phyloP scores from a whole-genome alignment of 1,139 yeast species.

The Magnusiomyces fungicola region DNA sequence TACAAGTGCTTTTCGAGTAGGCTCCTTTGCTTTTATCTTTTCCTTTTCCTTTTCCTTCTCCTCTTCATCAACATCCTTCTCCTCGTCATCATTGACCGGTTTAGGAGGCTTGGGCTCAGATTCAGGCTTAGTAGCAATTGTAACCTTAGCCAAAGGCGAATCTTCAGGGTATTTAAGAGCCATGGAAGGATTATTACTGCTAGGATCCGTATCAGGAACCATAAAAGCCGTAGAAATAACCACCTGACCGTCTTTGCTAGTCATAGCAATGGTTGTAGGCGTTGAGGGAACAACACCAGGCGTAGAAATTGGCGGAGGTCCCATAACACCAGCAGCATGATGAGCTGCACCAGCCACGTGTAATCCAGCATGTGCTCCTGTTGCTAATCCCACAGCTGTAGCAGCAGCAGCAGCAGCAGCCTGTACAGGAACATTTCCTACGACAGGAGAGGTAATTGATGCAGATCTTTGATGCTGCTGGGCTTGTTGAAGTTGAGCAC shows the following conservation, averaged over 20 bases:
- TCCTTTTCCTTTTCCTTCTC: too few species aligned
- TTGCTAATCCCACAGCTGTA: neutral
- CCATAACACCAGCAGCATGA: neutral
- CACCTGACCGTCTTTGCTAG: constrained; percentile 2
- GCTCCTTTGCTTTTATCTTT: neutral
- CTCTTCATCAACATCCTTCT: too few species aligned
- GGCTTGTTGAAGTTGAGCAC: constrained; percentile 11
- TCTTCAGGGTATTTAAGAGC: constrained; percentile 5
- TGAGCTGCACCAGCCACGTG: neutral
- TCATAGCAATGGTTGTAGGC: constrained; percentile 1
- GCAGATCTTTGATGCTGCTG: constrained; percentile 11
- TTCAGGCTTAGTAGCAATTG: constrained; percentile 9
- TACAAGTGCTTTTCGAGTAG: constrained; percentile 24
- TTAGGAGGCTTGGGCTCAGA: neutral
- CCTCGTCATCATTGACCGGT: too few species aligned
- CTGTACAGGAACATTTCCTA: constrained; percentile 10
- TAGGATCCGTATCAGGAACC: neutral
- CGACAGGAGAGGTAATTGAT: constrained; percentile 12
- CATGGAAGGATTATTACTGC: neutral
- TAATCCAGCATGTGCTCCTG: neutral
- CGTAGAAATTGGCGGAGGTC: neutral
- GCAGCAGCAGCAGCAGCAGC: constrained; percentile 13
- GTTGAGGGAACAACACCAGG: neutral
- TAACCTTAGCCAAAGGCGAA: constrained; percentile 8
- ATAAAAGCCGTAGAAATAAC: constrained; percentile 3